These are phyloP conservation scores for Aspergillus clavatus DNA, from an alignment of 2,329 filamentous ascomycete species.

Conservation along the genomic window DNA sequence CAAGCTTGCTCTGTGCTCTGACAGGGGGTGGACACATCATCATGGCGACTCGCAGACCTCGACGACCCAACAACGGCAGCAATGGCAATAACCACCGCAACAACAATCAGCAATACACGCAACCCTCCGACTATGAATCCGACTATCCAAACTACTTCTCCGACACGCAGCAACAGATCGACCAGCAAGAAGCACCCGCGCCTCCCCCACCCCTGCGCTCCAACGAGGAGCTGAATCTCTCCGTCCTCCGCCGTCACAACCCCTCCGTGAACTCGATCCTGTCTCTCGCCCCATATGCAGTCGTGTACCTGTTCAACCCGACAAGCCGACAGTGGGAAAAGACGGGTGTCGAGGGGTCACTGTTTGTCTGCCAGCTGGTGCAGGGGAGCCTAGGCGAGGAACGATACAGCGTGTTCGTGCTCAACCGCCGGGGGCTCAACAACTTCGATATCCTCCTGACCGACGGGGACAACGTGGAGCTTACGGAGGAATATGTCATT, in stretches of 20 bases:
- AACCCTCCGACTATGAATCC: conserved; percentile 59
- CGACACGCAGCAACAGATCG: conserved; percentile 31
- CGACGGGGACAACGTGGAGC: conserved; percentile 57
- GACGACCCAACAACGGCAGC: conserved; percentile 26
- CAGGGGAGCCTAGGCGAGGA: conserved; percentile 44
- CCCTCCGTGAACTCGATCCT: conserved; percentile 68
- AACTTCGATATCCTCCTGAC: conserved; percentile 65
- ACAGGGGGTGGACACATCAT: neutral
- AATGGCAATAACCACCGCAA: conserved; percentile 15
- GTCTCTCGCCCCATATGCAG: conserved; percentile 77
- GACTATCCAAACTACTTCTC: conserved; percentile 52
- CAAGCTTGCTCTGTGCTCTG: no score
- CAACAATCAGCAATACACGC: conserved; percentile 16
- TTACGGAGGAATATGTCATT: conserved; percentile 59
- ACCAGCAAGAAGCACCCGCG: conserved; percentile 26
- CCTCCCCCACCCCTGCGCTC: conserved; percentile 53
- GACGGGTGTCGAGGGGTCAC: conserved; percentile 74
- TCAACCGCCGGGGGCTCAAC: conserved; percentile 66
- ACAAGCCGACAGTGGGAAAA: conserved; percentile 73
- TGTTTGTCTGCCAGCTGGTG: conserved; percentile 73
- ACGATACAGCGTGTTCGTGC: conserved; percentile 58
- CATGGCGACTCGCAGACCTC: conserved; percentile 30
- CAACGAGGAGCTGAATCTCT: conserved; percentile 82
- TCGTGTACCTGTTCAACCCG: conserved; percentile 74
- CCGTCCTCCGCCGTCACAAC: conserved; percentile 75